Evolutionary conservation across 768 basidiomycete genomes (phyloP).

Genomic region (Mycena venus): DNA sequence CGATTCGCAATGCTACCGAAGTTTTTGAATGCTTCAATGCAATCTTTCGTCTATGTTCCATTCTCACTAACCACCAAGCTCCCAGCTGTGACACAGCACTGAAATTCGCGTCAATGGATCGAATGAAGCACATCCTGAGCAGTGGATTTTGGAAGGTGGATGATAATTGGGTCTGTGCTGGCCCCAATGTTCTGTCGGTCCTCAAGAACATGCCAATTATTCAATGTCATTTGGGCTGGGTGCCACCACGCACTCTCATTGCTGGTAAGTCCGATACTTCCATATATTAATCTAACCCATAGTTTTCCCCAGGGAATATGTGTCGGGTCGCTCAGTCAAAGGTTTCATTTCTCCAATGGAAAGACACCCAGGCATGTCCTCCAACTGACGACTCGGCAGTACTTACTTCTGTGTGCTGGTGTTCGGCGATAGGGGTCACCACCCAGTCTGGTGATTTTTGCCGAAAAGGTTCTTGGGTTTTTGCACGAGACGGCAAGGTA

Average conservation of each 20-base stretch:
- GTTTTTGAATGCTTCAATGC: too few species aligned
- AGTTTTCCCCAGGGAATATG: background rate
- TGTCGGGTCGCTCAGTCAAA: background rate
- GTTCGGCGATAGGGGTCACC: background rate
- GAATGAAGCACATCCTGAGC: slow-evolving; percentile 45
- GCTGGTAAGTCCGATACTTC: background rate
- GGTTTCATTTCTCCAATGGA: background rate
- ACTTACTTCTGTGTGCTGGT: background rate
- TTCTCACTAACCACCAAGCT: slow-evolving; percentile 57
- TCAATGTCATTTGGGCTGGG: slow-evolving; percentile 38
- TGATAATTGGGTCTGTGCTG: slow-evolving; percentile 33
- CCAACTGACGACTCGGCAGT: too few species aligned
- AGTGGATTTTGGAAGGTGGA: slow-evolving; percentile 46
- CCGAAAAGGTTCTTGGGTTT: too few species aligned
- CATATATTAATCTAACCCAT: background rate
- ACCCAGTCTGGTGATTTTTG: background rate
- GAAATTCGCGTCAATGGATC: slow-evolving; percentile 44
- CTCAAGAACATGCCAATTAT: slow-evolving; percentile 19
- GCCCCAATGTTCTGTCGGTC: slow-evolving; percentile 26
- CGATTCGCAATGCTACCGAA: slow-evolving; percentile 46
- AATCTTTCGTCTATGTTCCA: slow-evolving; percentile 54
- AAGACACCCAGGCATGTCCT: background rate
- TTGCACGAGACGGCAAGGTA: background rate
- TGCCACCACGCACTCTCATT: background rate
- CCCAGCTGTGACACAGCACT: slow-evolving; percentile 57